Evolutionary conservation across 2,329 filamentous ascomycete species (phyloP).

Genomic region (Fusarium pseudograminearum): DNA sequence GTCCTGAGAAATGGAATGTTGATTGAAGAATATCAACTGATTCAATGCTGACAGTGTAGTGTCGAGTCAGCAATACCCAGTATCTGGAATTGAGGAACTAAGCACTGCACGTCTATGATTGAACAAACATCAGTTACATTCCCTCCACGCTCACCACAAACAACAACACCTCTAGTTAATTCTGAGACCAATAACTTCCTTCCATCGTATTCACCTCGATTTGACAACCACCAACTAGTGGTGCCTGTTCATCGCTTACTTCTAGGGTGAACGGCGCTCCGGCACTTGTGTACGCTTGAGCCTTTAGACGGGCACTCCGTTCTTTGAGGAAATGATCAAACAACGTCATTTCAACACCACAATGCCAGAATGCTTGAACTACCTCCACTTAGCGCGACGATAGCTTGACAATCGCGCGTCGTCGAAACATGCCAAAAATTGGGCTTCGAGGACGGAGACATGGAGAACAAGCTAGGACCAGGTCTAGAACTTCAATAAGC

Average conservation of each 20-base stretch:
- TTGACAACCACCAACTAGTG: conserved; percentile 21
- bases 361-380: conserved; percentile 16
- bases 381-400: conserved; percentile 44
- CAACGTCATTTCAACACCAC: conserved; percentile 40
- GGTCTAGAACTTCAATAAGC: conserved; percentile 25
- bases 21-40: conserved; percentile 13
- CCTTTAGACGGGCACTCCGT: conserved; percentile 26
- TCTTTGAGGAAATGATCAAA: conserved; percentile 25
- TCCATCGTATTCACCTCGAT: conserved; percentile 37
- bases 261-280: conserved; percentile 23
- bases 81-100: background rate
- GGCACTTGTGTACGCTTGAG: conserved; percentile 38
- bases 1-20: conserved; percentile 11
- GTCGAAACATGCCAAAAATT: conserved; percentile 31
- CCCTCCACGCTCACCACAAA: conserved; percentile 22
- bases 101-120: background rate
- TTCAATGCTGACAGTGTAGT: conserved; percentile 11
- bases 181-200: conserved; percentile 39
- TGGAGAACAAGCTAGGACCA: conserved; percentile 13
- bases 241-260: conserved; percentile 7
- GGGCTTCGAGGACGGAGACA: conserved; percentile 13
- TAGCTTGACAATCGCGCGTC: conserved; percentile 29
- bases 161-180: conserved; percentile 12
- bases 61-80: background rate
- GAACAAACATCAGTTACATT: conserved; percentile 15